Conservation (phyloP, 495 filamentous ascomycete genomes). For the Talaromyces ruber region DNA sequence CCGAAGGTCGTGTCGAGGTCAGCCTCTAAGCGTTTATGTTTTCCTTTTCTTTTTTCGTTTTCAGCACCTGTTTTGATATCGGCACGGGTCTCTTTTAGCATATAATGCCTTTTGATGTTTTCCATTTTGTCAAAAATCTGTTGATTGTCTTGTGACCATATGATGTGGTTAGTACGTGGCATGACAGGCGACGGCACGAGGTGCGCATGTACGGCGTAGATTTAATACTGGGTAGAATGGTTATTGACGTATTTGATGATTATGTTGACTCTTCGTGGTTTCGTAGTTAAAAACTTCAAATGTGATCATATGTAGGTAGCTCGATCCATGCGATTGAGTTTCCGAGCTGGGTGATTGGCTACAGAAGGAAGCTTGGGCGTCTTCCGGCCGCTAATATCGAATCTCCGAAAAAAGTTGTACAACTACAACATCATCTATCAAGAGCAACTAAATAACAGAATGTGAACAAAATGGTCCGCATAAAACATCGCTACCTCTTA, state of each 20-base stretch:
- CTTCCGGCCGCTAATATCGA: background rate
- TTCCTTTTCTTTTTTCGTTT: slow-evolving; percentile 10
- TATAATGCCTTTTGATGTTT: slow-evolving; percentile 21
- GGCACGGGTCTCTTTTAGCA: slow-evolving; percentile 3
- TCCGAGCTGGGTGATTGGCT: background rate
- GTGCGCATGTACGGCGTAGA: slow-evolving; percentile 8
- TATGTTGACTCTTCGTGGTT: background rate
- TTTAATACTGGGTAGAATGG: slow-evolving; percentile 6
- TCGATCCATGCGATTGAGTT: background rate
- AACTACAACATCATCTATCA: background rate
- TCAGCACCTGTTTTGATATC: slow-evolving; percentile 3
- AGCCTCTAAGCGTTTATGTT: slow-evolving; percentile 42
- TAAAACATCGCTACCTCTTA: slow-evolving; percentile 92
- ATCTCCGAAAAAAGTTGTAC: background rate
- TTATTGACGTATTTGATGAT: background rate
- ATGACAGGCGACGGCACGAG: slow-evolving; percentile 2
- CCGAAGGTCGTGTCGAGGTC: slow-evolving; percentile 89
- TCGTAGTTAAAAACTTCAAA: background rate
- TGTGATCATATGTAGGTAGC: background rate
- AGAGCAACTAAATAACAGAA: background rate
- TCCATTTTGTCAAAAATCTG: slow-evolving; percentile 19
- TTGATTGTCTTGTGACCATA: slow-evolving; percentile 3
- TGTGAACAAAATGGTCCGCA: slow-evolving; percentile 65
- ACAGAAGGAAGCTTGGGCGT: background rate
- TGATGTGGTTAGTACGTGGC: background rate